Base-by-base conservation (phyloP, 805 yeast species). In the Kuraishia cidri region DNA sequence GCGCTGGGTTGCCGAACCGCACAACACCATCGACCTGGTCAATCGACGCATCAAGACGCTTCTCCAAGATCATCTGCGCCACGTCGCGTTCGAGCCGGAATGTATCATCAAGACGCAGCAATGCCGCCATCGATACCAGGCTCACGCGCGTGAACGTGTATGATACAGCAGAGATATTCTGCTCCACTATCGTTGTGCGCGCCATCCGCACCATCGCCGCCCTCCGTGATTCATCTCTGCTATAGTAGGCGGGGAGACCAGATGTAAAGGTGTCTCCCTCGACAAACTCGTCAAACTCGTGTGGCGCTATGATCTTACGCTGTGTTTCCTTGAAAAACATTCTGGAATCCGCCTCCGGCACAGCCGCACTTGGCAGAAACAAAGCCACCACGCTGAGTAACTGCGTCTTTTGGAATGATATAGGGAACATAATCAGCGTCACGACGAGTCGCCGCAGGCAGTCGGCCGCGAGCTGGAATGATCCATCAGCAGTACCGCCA, bases 41-140 rank as follows among this genome's bases (percentile, higher is more conserved):
- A 3, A 55, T 39, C 15, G 33, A 31, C 4, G 49, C 57, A n/a
- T 30, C 21, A 2, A 54, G 20, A 17, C 49, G 44, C 20, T 41
- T 44, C 13, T 41, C 44, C 14, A 42, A 13, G 7, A 46, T 40
- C 24, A 51, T 32, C n/a, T 37, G 36, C 9, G 43, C 30, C 4
- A 47, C 20, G 5, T 6, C 8, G 5, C 13, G 12, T 17, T 29
- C 30, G 3, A 13, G 22, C 7, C 23, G 22, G 3, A 36, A 22
- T 4, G 45, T 31, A 5, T 38, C 44, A 6, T 44, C 18, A 1
- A 48, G 29, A 8, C 18, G 27, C 3, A 19, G 16, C 9, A 53
- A 29, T 1, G 44, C 41, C 2, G 31, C 11, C 2, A 52, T 5
- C 25, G 34, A 19, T 4, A 54, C 35, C n/a, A 34, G 44, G 5